Base-by-base conservation (phyloP, 2,329 filamentous ascomycete genomes). In the Epichloe aotearoae region DNA sequence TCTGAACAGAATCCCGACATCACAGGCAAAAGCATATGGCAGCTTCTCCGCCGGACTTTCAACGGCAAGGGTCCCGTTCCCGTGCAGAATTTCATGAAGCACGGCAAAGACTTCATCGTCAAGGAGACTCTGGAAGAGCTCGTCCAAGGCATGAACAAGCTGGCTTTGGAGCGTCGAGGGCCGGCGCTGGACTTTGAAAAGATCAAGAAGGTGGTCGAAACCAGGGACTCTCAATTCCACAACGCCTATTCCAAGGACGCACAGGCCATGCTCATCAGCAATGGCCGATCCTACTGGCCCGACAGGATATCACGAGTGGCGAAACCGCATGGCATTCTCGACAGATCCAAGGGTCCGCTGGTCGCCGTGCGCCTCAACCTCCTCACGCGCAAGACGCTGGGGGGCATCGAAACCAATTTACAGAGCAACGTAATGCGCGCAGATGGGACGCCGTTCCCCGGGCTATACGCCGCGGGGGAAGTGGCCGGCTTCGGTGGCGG, bases 1-100 rank as follows among this genome's bases (percentile, higher is more conserved):
- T 80, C 77, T 0, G 79, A 82, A 63, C 79, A 82, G 66, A 82
- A 82, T 64, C 76, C 77, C 0, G 79, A 82, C 56, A 55, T 82
- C 33, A 79, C 77, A 1, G 64, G 61, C 60, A 82, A 82, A 66
- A 80, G 73, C 59, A 63, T 76, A 45, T 73, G 74, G 70, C 62
- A 74, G 58, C 56, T 78, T 2, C 63, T 80, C 12, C 66, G 61
- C n/a, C 71, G 79, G 30, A 52, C 79, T 26, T 70, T 81, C 41
- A 69, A 71, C 51, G 69, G 67, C 44, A 74, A 74, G 52, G 78
- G 78, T 15, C 75, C 78, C 0, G 52, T 69, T 0, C 71, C 72
- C 0, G 78, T 82, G 6, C 78, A 80, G 53, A 73, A 73, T 52
- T 82, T 82, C 58, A 70, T 76, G 61, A 71, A 80, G 57, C 61